Evolutionary conservation across 345 rosid genomes (phyloP).

Genomic region (Brassica carinata): DNA sequence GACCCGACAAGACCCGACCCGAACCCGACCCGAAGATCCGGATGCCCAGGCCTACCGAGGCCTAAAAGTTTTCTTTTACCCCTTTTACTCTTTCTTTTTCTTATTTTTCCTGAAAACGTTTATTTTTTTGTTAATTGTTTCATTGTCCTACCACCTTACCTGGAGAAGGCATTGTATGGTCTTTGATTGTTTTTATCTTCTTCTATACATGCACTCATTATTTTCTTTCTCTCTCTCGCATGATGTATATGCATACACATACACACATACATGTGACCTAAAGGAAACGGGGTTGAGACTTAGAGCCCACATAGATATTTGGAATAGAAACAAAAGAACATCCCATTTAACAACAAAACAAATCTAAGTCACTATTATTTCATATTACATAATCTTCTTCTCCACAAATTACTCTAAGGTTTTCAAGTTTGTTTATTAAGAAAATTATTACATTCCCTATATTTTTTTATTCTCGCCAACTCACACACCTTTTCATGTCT

Average conservation of each 20-base stretch:
- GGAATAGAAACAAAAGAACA: constrained; percentile 36
- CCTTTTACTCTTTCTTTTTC: constrained; percentile 3
- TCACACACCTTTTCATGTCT: not conserved
- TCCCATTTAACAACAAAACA: constrained; percentile 36
- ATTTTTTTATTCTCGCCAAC: not conserved
- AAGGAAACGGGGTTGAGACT: constrained; percentile 25
- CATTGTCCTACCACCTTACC: constrained; percentile 43
- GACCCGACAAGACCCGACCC: too few species aligned
- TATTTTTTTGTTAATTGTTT: constrained; percentile 33
- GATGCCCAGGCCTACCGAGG: too few species aligned
- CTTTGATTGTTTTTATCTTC: constrained; percentile 36
- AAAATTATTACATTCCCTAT: too few species aligned
- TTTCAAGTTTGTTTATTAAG: not conserved
- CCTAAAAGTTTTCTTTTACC: constrained; percentile 18
- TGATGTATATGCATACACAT: not conserved
- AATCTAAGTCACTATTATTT: constrained; percentile 33
- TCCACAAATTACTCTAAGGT: constrained; percentile 2
- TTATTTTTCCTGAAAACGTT: constrained; percentile 12
- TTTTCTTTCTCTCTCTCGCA: constrained; percentile 18
- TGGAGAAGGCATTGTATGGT: constrained; percentile 35
- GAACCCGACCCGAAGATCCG: too few species aligned
- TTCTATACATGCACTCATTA: constrained; percentile 21
- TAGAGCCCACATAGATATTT: constrained; percentile 38
- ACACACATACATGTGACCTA: constrained; percentile 32
- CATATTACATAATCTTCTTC: constrained; percentile 19